Base-by-base conservation (phyloP, 768 basidiomycete species). In the Tulasnella sp. region DNA sequence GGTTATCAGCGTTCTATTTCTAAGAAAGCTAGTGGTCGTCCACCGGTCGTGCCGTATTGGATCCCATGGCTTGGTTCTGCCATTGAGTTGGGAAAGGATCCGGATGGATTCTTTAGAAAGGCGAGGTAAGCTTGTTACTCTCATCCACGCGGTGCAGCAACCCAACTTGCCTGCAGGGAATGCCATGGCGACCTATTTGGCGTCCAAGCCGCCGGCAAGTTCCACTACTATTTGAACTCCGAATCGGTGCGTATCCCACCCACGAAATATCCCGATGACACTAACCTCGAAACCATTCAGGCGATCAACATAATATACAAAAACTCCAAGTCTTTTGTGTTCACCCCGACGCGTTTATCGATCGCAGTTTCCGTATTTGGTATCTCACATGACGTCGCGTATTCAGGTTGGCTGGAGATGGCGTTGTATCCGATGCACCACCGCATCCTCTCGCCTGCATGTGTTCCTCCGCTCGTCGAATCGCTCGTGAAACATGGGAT, bases 61-160 rank as follows among this genome's bases (percentile, higher is more conserved):
- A 45, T 58, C 14, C 57, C 46, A 15, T 58, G 49, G 46, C 4
- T 50, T 29, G 57, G 49, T 32, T 58, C 57, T 6, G 49, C 57
- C 11, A 31, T 49, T 14, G 29, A 17, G 14, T 6, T 58, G 23
- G 49, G 41, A 12, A 49, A 43, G 23, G 57, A 58, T 58, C 49
- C 57, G n/a, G 57, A 58, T 25, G n/a, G 48, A 1, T 50, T 58
- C 49, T 40, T 58, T 36, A 23, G 37, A 1, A 8, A 40, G n/a
- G 49, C 57, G 14, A 32, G 49, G 57, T 58, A 25, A 3, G 49
- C 21, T 19, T 5, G 5, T 23, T 6, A 9, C 6, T n/a, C 2
- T 6, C 40, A 7, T 12, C 4, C 7, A 14, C 17, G 29, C 7
- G 5, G 19, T 19, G 6, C 14, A 15, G 48, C 3, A 32, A 19